These are phyloP conservation scores for Candida vaughaniae DNA, from an alignment of 805 yeast genomes.

Conservation along the genomic window DNA sequence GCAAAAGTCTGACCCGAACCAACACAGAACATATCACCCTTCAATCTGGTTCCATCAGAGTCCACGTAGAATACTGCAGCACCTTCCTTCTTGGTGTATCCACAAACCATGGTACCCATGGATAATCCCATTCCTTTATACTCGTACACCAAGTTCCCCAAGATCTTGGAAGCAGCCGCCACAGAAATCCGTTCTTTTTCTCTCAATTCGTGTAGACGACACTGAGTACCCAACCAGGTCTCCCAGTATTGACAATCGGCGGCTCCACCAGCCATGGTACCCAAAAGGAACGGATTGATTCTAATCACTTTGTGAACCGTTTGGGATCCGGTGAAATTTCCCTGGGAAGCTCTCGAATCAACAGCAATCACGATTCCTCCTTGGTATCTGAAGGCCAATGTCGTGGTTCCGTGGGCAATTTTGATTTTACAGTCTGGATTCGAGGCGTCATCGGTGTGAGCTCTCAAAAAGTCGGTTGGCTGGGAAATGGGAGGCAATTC, in stretches of 20 bases:
- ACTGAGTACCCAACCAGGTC: constrained; percentile 96
- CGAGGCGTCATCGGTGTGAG: constrained; percentile 94
- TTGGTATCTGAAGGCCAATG: constrained; percentile 92
- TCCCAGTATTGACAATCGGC: constrained; percentile 99
- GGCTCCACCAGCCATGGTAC: constrained; percentile 99
- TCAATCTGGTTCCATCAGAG: constrained; percentile 92
- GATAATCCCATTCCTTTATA: constrained; percentile 98
- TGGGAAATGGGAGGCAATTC: constrained; percentile 79
- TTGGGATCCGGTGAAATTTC: constrained; percentile 97
- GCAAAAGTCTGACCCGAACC: constrained; percentile 99
- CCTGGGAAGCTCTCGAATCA: constrained; percentile 97
- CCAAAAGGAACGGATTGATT: constrained; percentile 90
- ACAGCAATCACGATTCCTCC: constrained; percentile 97
- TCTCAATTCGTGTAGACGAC: constrained; percentile 90
- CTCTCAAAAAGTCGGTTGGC: constrained; percentile 90
- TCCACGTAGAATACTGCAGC: constrained; percentile 96
- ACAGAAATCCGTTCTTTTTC: constrained; percentile 94
- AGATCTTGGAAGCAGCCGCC: constrained; percentile 93
- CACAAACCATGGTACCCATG: constrained; percentile 99
- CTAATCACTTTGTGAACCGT: constrained; percentile 97
- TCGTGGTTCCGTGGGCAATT: constrained; percentile 98
- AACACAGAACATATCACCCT: constrained; percentile 94
- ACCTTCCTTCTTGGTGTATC: constrained; percentile 91
- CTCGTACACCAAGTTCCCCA: constrained; percentile 83
- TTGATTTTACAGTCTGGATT: constrained; percentile 95